Evolutionary conservation across 2,329 filamentous ascomycete species (phyloP).

Genomic region (Penicillium concentricum): DNA sequence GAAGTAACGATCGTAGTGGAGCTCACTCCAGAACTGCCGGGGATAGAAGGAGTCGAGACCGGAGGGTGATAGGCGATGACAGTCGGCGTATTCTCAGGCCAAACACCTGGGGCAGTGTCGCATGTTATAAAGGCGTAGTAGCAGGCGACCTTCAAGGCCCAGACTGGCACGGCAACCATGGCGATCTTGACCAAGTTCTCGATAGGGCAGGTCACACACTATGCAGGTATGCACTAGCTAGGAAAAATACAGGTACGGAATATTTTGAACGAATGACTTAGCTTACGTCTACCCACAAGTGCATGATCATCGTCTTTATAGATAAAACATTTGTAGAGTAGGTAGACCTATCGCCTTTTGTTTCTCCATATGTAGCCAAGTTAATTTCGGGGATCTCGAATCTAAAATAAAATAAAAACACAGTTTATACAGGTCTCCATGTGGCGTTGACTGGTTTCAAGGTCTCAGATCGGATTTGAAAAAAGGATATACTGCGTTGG

Average conservation of each 20-base stretch:
- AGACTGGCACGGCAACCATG: constrained; percentile 24
- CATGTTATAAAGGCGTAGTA: constrained; percentile 36
- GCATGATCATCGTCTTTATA: constrained; percentile 14
- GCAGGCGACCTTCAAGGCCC: constrained; percentile 25
- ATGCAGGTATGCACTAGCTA: constrained; percentile 12
- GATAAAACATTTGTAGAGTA: neutral
- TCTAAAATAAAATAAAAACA: neutral
- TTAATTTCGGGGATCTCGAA: neutral
- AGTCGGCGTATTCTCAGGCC: constrained; percentile 24
- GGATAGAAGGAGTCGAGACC: constrained; percentile 10
- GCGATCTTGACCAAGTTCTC: constrained; percentile 16
- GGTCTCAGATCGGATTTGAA: neutral
- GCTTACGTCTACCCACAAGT: constrained; percentile 5
- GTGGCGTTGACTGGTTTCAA: neutral
- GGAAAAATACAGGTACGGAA: constrained; percentile 1
- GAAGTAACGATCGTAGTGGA: constrained; percentile 1
- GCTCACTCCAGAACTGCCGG: constrained; percentile 10
- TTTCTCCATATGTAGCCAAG: neutral
- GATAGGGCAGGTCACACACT: constrained; percentile 11
- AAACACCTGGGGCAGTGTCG: constrained; percentile 30
- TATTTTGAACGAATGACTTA: constrained; percentile 9
- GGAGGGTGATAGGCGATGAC: constrained; percentile 19
- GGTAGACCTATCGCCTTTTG: constrained; percentile 14
- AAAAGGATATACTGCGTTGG: neutral
- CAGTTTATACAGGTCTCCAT: neutral